Base-by-base conservation (phyloP, 139 green algal genomes). In the Protoeuglena noctilucae region DNA sequence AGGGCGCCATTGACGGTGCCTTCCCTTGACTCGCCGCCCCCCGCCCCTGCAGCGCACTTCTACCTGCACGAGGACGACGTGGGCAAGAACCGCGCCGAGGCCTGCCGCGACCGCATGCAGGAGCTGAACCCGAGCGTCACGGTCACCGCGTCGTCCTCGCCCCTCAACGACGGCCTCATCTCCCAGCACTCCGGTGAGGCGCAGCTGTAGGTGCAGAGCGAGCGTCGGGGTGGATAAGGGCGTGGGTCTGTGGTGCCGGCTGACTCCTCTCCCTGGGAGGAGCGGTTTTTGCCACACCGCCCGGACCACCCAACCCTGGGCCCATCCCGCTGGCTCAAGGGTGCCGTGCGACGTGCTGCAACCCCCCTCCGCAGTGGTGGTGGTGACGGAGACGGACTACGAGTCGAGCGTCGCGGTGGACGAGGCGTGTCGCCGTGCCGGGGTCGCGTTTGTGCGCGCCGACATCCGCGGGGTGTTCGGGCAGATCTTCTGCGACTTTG, bases 401-500 rank as follows among this genome's bases (percentile, higher is more conserved):
- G 74, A 64, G 17, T 73, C 93, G 52, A 64, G 77, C 3, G 61
- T 85, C 29, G 30, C 60, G n/a, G 64, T 92, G 21, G 67, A 97
- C 67, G 69, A 77, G 28, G 66, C 89, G 27, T 97, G 89, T 71
- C 86, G 82, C 56, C 45, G 53, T 14, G 53, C 65, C 28, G 51
- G 54, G 12, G 86, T 89, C 28, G 65, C 82, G 19, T 97, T 97
- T 76, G 87, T 96, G 34, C 63, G 69, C 16, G 77, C 77, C 23
- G 72, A 94, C 54, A 80, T 80, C 4, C 67, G 69, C 6, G 92
- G 92, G 39, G 84, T 99, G 18, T 99, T 98, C 71, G 84, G 77
- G 28, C 68, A 55, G 40, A 76, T 96, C 1, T 99, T 99, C 69
- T 86, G 71, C 54, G 92, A 99, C 77, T 97, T 97, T 71, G 92